A percentile compares a stretch with the other conserved stretches of the same genome.
Conservation (phyloP, 2,329 filamentous ascomycete genomes). For the Pestalotiopsis sp. region DNA sequence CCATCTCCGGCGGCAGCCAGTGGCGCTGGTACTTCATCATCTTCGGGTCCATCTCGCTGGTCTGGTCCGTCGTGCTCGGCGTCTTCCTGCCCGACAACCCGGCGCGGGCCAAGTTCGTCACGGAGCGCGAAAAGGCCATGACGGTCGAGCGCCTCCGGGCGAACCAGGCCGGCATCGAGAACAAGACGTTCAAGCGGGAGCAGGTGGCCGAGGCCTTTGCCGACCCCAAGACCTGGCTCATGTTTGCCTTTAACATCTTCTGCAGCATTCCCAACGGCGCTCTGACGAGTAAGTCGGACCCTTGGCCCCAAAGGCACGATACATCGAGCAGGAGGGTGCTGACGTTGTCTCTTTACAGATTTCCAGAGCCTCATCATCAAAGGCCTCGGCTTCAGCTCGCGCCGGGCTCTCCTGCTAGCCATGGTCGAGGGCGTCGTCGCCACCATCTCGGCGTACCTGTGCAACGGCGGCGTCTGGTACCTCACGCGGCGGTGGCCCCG, state of each 20-base stretch:
- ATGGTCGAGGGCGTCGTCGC: constrained; percentile 14
- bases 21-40: constrained; percentile 55
- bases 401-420: constrained; percentile 8
- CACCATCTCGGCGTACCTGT: constrained; percentile 11
- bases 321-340: background rate
- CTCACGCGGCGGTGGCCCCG: constrained; percentile 12
- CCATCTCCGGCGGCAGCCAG: constrained; percentile 45
- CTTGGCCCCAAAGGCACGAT: background rate
- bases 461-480: constrained; percentile 15
- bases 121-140: constrained; percentile 55
- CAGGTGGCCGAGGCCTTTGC: constrained; percentile 20
- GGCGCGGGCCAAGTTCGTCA: constrained; percentile 63
- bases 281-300: constrained; percentile 1
- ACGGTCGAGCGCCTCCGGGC: constrained; percentile 53
- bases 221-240: constrained; percentile 22
- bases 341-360: background rate
- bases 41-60: constrained; percentile 54
- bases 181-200: constrained; percentile 35
- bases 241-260: constrained; percentile 44
- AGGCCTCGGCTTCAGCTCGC: constrained; percentile 12
- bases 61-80: constrained; percentile 58
- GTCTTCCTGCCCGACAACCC: constrained; percentile 63
- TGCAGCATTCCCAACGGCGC: constrained; percentile 55
- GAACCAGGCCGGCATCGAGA: constrained; percentile 50
- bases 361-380: constrained; percentile 15